Evolutionary conservation across 257 asterid genomes (phyloP), one percentile per base, ranked within the genome.

Genomic region (Cinchona pubescens): DNA sequence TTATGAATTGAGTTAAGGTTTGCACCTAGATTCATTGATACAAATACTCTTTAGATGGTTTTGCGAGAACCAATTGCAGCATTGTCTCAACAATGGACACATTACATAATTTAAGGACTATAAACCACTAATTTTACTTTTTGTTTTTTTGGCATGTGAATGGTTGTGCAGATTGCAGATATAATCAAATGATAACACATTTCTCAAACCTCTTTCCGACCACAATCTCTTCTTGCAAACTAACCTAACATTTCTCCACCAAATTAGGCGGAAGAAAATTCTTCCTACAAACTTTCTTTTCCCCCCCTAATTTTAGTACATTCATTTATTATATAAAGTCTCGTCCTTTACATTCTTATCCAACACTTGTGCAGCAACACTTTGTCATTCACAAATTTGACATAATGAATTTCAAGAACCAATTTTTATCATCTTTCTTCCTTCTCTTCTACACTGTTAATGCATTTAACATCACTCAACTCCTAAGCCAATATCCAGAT

Each of bases 381-480:
- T 37, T 9, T 75, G 6, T 29, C 56, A 37, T 23, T 75, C 55
- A 55, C 18, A 23, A 18, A 48, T 51, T 51, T 66, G 42, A 32
- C 64, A 79, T 75, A 74, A 89, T 87, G 91, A 55, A 67, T 68
- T 63, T 45, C 37, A 76, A 45, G 53, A 67, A 83, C 65, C 66
- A 79, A 67, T 79, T 89, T 29, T 7, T 85, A 76, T 65, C 87
- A 78, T 69, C 76, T 34, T 74, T 87, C 77, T 56, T 73, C n/a
- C 75, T 86, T 21, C 43, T 87, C 19, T 75, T 81, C 81, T 71
- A 27, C 71, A 60, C 34, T 4, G 83, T 76, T 45, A 75, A 76
- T 61, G 90, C 87, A 53, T 80, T 78, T 72, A 85, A 90, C 88
- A 88, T 92, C 80, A 90, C 96, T 71, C 56, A 71, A 45, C 11